Base-by-base conservation (phyloP, 2,329 filamentous ascomycete species). In the Penicillium sp. region DNA sequence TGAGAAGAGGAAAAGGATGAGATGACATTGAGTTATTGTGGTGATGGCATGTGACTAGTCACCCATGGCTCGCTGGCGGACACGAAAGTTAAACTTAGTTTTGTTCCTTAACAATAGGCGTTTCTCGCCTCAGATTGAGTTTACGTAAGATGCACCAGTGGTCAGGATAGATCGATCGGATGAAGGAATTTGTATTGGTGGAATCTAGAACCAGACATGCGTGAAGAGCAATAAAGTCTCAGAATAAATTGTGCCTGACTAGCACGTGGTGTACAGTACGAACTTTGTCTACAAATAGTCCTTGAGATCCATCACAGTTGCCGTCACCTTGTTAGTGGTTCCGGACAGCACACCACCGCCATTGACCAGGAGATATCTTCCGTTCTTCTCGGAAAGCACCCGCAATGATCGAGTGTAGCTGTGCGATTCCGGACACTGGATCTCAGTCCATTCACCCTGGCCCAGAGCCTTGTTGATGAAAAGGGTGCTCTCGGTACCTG, bases 391-490 rank as follows among this genome's bases (percentile, higher is more conserved):
- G 22, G 76, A 70, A 63, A 83, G 64, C 4, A 84, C 77, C 58
- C 79, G 71, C 63, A 84, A 65, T 63, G 77, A 76, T 22, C 82
- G 71, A 1, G 81, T 81, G 67, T 85, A 85, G 52, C 75, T 75
- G n/a, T 66, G 70, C 5, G 66, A 68, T 62, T 80, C 78, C 0
- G 74, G 73, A 1, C 79, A 81, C 0, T 67, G 62, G 4, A 82
- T 71, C 68, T 79, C 81, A 37, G 72, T 77, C 83, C 83, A 85
- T 6, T 78, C 78, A 30, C 76, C 70, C 35, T 74, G 71, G 6
- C 80, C 82, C 19, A 83, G 71, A 10, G 73, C 73, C 59, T 76
- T 75, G 66, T 84, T 84, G 42, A 84, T 69, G 65, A 80, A 85
- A 7, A 84, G 70, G 33, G 80, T 74, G 6, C 72, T 65, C 19